These are phyloP conservation scores for Casuarina equisetifolia DNA, from an alignment of 306 rosid genomes.

Conservation along the genomic window DNA sequence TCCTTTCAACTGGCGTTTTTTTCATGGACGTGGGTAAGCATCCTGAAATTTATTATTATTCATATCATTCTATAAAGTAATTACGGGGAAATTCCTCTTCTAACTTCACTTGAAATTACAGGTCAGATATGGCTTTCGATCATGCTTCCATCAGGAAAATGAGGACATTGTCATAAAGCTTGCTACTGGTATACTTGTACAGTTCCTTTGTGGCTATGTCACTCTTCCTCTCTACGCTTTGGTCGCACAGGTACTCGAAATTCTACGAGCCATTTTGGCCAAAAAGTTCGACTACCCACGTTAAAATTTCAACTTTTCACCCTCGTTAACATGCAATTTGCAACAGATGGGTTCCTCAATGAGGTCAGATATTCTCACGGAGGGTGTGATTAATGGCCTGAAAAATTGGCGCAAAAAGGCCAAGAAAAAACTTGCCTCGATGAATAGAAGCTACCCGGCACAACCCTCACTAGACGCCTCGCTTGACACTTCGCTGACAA, in stretches of 20 bases:
- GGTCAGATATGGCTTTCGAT: conserved; percentile 52
- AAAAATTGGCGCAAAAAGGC: conserved; percentile 44
- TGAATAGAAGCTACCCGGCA: conserved; percentile 12
- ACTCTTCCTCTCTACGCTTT: conserved; percentile 67
- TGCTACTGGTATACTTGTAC: conserved; percentile 40
- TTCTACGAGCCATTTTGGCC: not conserved
- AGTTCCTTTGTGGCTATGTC: conserved; percentile 57
- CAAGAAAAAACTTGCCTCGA: conserved; percentile 30
- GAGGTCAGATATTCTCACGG: conserved; percentile 52
- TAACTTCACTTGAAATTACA: conserved; percentile 9
- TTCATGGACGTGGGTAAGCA: conserved; percentile 63
- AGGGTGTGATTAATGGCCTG: conserved; percentile 42
- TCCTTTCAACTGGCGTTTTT: conserved; percentile 65
- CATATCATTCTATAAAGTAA: not conserved
- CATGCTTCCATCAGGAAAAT: conserved; percentile 55
- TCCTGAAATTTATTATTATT: not conserved
- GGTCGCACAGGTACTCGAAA: conserved; percentile 52
- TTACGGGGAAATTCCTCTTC: not conserved
- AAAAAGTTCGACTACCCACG: not conserved
- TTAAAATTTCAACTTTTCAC: not conserved
- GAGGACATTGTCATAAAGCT: conserved; percentile 46
- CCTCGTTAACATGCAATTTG: conserved; percentile 5
- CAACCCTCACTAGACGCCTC: conserved; percentile 26
- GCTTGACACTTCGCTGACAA: conserved; percentile 20
- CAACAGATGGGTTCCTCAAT: conserved; percentile 57